Evolutionary conservation across 495 filamentous ascomycete species (phyloP), one percentile per base, ranked within the genome.

Genomic region (Penicillium fimorum): DNA sequence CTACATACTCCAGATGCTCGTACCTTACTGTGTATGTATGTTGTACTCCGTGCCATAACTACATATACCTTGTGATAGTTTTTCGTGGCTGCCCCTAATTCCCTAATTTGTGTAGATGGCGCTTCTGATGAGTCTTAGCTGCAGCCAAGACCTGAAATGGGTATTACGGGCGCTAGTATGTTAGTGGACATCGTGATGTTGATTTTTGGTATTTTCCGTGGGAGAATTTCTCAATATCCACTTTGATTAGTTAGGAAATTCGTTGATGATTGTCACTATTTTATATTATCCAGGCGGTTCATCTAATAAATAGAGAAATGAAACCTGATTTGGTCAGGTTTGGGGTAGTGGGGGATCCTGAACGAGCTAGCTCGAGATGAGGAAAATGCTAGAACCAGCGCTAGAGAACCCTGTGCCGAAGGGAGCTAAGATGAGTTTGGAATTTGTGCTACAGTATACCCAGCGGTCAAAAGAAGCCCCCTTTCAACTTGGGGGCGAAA

Each of bases 401-500:
- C 11, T 24, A 12, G 40, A 9, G 3, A 30, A 22, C 10, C 17
- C 20, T 25, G 42, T 25, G 42, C 25, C 43, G 15, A 17, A 15
- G 4, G 45, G 17, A 47, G 45, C 45, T 47, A 47, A 20, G 3
- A 20, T 20, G 10, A 17, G 15, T 47, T 47, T 3, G 18, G 33
- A 17, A n/a, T 38, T 38, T n/a, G 15, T 13, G 6, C n/a, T 8
- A 20, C n/a, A 37, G 13, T 15, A 40, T 27, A 40, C 9, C 13
- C 22, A 50, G 22, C 33, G 12, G 4, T 24, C 33, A 50, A 27
- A 15, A 12, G 15, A 35, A 37, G 10, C 10, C 48, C 48, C 48
- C 48, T 18, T 20, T 47, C 13, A 13, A n/a, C n/a, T 37, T 29
- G 48, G 48, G 35, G 48, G 48, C 48, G 7, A n/a, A 50, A 50